phyloP scores from a whole-genome alignment of 2,329 filamentous ascomycete species.

The Cadophora malorum region DNA sequence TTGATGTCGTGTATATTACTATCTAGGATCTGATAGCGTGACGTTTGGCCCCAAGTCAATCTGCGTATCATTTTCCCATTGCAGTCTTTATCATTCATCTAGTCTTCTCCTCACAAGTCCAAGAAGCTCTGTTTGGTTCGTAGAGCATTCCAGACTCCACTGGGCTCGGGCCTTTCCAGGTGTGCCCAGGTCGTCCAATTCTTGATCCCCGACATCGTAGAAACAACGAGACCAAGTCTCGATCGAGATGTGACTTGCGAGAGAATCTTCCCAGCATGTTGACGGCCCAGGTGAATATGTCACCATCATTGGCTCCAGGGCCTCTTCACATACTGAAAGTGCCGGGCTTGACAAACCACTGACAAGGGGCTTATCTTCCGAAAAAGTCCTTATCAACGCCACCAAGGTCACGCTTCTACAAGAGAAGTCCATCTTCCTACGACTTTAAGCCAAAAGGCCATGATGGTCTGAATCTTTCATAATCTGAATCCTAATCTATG shows the following conservation, averaged over 20 bases:
- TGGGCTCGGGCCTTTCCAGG: no score
- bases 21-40: no score
- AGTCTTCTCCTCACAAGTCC: background rate
- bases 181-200: no score
- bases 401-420: background rate
- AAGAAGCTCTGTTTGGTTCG: no score
- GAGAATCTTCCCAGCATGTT: no score
- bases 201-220: no score
- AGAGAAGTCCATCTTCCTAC: background rate
- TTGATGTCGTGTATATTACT: background rate
- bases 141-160: no score
- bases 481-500: background rate
- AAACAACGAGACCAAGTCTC: no score
- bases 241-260: no score
- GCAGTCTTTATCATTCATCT: no score
- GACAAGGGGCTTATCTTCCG: constrained; percentile 2
- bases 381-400: constrained; percentile 11
- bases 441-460: background rate
- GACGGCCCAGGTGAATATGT: background rate
- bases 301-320: background rate
- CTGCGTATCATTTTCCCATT: no score
- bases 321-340: background rate
- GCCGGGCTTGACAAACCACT: background rate
- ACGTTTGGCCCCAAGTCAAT: background rate
- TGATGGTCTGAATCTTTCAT: background rate